Conservation (phyloP, 1,284 basidiomycete species). For the Trichosporon asahii region DNA sequence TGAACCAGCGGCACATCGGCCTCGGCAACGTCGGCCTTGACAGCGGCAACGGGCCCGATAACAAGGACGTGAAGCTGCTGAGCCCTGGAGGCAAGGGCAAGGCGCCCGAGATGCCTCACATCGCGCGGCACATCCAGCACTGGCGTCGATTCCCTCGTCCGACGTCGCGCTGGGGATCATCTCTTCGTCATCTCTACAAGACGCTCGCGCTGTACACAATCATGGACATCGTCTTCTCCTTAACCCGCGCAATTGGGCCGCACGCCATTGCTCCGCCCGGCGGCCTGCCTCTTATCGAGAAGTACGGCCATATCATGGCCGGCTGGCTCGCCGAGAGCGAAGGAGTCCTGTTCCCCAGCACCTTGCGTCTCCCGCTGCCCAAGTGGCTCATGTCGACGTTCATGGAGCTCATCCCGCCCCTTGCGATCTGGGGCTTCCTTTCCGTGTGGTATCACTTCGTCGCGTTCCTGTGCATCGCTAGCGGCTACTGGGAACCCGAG, state of each 20-base stretch:
- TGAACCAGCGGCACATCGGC: constrained; percentile 39
- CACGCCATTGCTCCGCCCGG: constrained; percentile 21
- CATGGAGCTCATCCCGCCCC: constrained; percentile 29
- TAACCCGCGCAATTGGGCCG: constrained; percentile 28
- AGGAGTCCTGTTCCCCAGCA: not conserved
- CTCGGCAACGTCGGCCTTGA: constrained; percentile 31
- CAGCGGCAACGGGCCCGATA: constrained; percentile 6
- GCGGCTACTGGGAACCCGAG: constrained; percentile 36
- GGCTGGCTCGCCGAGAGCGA: not conserved
- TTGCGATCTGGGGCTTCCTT: constrained; percentile 36
- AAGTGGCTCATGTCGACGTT: constrained; percentile 21
- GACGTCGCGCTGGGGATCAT: constrained; percentile 27
- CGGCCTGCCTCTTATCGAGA: constrained; percentile 23
- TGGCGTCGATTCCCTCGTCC: constrained; percentile 5
- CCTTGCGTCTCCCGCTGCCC: constrained; percentile 11
- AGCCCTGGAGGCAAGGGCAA: not conserved
- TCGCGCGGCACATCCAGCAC: not conserved
- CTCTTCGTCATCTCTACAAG: constrained; percentile 30
- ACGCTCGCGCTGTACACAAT: constrained; percentile 29
- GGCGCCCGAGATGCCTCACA: not conserved
- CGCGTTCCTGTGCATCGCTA: constrained; percentile 28
- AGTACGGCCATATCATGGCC: constrained; percentile 33
- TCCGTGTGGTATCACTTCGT: constrained; percentile 38
- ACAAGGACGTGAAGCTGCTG: not conserved
- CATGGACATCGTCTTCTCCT: constrained; percentile 34